Conservation (phyloP, 179 eudicot species). For the Spinacia oleracea region DNA sequence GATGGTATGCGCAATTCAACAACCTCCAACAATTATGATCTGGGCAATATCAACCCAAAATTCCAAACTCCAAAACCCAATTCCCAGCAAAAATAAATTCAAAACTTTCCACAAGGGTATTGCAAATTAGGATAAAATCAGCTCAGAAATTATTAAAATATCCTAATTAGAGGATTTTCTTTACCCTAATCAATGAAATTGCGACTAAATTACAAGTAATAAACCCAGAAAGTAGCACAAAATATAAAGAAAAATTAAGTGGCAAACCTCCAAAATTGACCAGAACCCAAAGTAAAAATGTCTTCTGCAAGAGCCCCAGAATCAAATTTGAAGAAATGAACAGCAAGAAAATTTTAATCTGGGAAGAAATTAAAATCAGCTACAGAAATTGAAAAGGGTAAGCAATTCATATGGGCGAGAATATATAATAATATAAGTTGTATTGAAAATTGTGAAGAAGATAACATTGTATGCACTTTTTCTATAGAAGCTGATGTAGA, state of each 20-base stretch:
- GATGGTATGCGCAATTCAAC: neutral
- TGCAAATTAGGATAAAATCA: constrained; percentile 4
- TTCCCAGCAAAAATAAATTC: neutral
- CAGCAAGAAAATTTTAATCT: neutral
- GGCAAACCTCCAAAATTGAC: constrained; percentile 19
- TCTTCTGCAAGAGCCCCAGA: constrained; percentile 3
- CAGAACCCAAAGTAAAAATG: neutral
- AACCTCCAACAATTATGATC: constrained; percentile 5
- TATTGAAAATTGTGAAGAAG: constrained; percentile 9
- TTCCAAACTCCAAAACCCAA: neutral
- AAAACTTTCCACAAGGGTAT: neutral
- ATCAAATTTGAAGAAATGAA: constrained; percentile 1
- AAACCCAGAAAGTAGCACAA: neutral
- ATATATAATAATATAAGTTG: neutral
- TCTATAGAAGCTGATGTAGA: constrained; percentile 27
- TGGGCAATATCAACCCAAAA: neutral
- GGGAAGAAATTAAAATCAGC: neutral
- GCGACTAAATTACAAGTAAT: constrained; percentile 5
- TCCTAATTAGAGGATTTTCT: neutral
- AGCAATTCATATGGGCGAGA: neutral
- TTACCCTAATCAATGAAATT: constrained; percentile 13
- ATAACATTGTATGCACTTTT: constrained; percentile 16
- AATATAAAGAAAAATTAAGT: neutral
- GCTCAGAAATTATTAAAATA: neutral
- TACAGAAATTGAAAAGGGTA: neutral